Evolutionary conservation across 768 basidiomycete genomes (phyloP).

Genomic region (Galerina marginata): DNA sequence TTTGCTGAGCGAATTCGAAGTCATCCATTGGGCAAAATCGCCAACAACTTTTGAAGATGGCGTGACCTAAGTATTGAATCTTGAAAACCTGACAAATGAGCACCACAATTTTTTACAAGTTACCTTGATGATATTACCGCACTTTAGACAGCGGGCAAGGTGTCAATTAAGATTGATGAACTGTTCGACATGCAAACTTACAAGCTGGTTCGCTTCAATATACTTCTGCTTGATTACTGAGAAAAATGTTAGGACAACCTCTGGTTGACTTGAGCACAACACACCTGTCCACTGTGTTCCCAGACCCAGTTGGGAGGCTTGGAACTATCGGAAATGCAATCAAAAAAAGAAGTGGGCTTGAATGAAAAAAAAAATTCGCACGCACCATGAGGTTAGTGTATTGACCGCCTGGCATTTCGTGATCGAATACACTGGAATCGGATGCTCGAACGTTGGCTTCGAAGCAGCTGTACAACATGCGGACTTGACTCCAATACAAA

Average conservation of each 20-base stretch:
- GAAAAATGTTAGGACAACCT: conserved; percentile 16
- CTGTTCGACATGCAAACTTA: conserved; percentile 34
- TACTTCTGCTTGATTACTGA: conserved; percentile 97
- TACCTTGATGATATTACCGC: conserved; percentile 96
- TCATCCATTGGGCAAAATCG: conserved; percentile 99
- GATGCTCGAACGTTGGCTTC: conserved; percentile 97
- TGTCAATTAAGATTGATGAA: conserved; percentile 7
- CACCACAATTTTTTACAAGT: not conserved
- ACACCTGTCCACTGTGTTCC: conserved; percentile 94
- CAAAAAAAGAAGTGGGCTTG: conserved; percentile 14
- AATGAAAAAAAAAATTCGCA: conserved; percentile 5
- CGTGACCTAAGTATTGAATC: conserved; percentile 64
- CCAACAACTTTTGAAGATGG: conserved; percentile 99
- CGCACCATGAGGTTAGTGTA: conserved; percentile 92
- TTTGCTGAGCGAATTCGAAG: conserved; percentile 89
- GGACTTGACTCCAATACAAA: conserved; percentile 97
- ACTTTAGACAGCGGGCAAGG: conserved; percentile 48
- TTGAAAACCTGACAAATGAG: not conserved
- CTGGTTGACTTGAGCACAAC: conserved; percentile 17
- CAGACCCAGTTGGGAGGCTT: conserved; percentile 95
- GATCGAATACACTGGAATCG: conserved; percentile 97
- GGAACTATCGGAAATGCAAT: conserved; percentile 69
- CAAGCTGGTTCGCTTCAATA: conserved; percentile 95
- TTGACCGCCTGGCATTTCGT: conserved; percentile 99
- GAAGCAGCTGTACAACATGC: conserved; percentile 94